phyloP scores from a whole-genome alignment of 2,329 filamentous ascomycete genomes.

The Fonsecaea pedrosoi region DNA sequence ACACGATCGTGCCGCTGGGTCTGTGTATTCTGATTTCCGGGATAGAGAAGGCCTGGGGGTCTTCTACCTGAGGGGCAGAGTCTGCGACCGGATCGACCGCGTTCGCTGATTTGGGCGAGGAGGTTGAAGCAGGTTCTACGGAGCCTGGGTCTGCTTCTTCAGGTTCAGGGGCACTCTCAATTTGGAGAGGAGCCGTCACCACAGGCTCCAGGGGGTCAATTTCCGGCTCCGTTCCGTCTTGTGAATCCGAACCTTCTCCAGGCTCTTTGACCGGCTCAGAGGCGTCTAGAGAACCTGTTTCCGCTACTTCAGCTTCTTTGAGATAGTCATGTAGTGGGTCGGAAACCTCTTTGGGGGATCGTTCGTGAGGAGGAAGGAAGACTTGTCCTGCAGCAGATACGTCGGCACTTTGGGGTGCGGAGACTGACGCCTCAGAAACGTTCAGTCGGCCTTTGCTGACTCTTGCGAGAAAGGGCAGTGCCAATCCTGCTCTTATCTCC shows the following conservation, averaged over 20 bases:
- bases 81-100: background rate
- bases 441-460: constrained; percentile 31
- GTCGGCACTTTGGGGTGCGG: constrained; percentile 25
- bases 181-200: background rate
- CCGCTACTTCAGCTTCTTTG: background rate
- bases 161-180: background rate
- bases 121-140: background rate
- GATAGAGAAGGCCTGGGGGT: constrained; percentile 2
- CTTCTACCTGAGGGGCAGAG: background rate
- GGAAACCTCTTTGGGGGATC: constrained; percentile 7
- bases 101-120: constrained; percentile 13
- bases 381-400: constrained; percentile 31
- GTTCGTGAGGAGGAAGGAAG: constrained; percentile 28
- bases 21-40: constrained; percentile 31
- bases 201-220: background rate
- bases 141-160: background rate
- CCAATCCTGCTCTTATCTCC: constrained; percentile 19
- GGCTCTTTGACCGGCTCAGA: background rate
- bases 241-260: background rate
- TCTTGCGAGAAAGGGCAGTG: constrained; percentile 27
- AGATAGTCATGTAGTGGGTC: constrained; percentile 15
- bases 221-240: background rate
- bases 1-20: constrained; percentile 30
- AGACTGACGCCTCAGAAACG: constrained; percentile 34
- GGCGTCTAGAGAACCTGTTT: background rate